phyloP scores from a whole-genome alignment of 2,329 filamentous ascomycete genomes.

The Sporothrix schenckii region DNA sequence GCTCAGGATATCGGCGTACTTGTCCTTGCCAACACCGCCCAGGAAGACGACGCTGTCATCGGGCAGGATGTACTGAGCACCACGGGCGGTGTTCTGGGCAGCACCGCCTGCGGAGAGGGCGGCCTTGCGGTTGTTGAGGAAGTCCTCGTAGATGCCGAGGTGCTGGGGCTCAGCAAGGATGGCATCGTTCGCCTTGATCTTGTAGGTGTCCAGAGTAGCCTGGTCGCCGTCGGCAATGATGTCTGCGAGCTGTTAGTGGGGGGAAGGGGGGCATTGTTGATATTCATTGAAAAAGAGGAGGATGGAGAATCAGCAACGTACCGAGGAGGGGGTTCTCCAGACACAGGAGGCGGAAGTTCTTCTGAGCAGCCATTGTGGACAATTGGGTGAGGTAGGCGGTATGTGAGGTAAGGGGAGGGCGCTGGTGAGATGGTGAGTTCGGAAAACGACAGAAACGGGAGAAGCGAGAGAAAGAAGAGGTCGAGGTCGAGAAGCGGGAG shows the following conservation, averaged over 20 bases:
- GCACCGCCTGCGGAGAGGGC: constrained; percentile 95
- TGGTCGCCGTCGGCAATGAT: constrained; percentile 87
- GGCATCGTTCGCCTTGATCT: constrained; percentile 92
- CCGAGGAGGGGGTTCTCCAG: constrained; percentile 97
- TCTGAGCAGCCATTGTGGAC: constrained; percentile 67
- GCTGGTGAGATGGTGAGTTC: neutral
- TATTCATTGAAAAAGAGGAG: neutral
- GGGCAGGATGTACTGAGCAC: constrained; percentile 93
- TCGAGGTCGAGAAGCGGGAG: neutral
- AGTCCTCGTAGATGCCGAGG: constrained; percentile 85
- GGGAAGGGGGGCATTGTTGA: too few species aligned
- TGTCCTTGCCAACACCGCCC: constrained; percentile 92
- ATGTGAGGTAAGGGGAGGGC: neutral
- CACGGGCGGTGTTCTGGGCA: constrained; percentile 95
- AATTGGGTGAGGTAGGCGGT: constrained; percentile 3
- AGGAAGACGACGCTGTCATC: constrained; percentile 89
- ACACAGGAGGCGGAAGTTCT: constrained; percentile 87
- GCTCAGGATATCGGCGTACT: constrained; percentile 86
- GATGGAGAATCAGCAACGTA: constrained; percentile 48
- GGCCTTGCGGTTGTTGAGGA: constrained; percentile 87
- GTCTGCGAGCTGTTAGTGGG: constrained; percentile 55
- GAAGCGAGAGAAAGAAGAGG: neutral
- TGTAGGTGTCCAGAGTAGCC: constrained; percentile 87
- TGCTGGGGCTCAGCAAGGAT: constrained; percentile 96
- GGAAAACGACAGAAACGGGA: neutral